phyloP scores from a whole-genome alignment of 164 flowering plant genomes.

The Magnolia officinalis region DNA sequence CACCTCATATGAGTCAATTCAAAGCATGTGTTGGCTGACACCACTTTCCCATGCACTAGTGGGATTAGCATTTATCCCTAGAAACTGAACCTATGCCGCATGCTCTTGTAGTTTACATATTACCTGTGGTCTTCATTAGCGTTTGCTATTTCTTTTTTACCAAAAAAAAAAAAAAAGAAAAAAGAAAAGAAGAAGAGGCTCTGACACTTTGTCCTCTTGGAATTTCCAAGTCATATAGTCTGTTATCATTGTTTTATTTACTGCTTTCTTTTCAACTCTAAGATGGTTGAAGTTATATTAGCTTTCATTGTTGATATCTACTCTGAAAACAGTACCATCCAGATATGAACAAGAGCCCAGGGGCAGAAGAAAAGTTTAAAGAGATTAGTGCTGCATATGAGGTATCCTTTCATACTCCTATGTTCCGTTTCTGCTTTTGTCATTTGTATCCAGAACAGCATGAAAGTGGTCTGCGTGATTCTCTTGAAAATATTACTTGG shows the following conservation, averaged over 20 bases:
- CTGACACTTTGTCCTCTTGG: no score
- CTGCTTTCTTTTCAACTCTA: background rate
- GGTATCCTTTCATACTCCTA: constrained; percentile 36
- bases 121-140: no score
- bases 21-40: no score
- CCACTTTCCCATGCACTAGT: no score
- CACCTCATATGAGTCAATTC: no score
- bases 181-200: no score
- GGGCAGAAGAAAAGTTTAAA: constrained; percentile 92
- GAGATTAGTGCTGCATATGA: constrained; percentile 98
- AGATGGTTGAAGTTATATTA: background rate
- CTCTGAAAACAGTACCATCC: constrained; percentile 79
- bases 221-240: no score
- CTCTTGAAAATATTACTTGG: background rate
- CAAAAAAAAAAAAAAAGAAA: no score
- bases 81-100: no score
- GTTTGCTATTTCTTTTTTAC: no score
- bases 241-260: background rate
- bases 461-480: background rate
- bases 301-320: background rate
- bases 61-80: no score
- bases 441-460: background rate
- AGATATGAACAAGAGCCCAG: constrained; percentile 80
- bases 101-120: no score
- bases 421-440: constrained; percentile 1